Evolutionary conservation across 768 basidiomycete species (phyloP), one percentile per base, ranked within the genome.

Genomic region (Rhizopogon salebrosus): DNA sequence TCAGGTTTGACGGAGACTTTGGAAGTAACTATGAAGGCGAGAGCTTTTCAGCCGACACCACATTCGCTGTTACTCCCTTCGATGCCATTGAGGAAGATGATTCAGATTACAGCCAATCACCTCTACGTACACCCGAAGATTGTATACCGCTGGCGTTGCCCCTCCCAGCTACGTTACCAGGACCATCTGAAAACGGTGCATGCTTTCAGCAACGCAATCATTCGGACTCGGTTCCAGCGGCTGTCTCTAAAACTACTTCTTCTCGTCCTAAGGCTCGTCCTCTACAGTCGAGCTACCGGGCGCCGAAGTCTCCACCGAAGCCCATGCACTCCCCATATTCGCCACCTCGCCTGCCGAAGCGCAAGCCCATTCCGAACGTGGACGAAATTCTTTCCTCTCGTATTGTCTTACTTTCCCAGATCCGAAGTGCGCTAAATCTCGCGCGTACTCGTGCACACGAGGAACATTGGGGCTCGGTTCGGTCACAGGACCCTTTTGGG

Each of bases 361-460:
- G 45, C 20, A 23, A 9, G 24, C 11, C 34, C 24, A 43, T 22
- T 35, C 37, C 26, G 3, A 52, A 45, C 9, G 23, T 48, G 1
- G 54, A 60, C 1, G 66, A 64, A 11, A 36, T 53, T 36, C 46
- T 62, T 48, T 38, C 61, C 9, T 29, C 55, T 2, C 65, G 53
- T 18, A 24, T 60, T 20, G 55, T 49, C 13, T 50, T 57, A 11
- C 62, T 79, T 31, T 65, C 66, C 1, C 75, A 70, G 13, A 69
- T 83, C 20, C 68, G 66, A 11, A 67, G 72, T 11, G 71, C 78
- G 10, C 63, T 77, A 26, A 65, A 72, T 8, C 57, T 75, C 9
- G 72, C 79, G 22, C 72, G 75, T 16, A 63, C 70, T 7, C 76
- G 79, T 64, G 41, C 71, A 70, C 46, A 68, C 65, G 41, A 71